phyloP scores from a whole-genome alignment of 2,329 filamentous ascomycete species.

The Shiraia bambusicola region DNA sequence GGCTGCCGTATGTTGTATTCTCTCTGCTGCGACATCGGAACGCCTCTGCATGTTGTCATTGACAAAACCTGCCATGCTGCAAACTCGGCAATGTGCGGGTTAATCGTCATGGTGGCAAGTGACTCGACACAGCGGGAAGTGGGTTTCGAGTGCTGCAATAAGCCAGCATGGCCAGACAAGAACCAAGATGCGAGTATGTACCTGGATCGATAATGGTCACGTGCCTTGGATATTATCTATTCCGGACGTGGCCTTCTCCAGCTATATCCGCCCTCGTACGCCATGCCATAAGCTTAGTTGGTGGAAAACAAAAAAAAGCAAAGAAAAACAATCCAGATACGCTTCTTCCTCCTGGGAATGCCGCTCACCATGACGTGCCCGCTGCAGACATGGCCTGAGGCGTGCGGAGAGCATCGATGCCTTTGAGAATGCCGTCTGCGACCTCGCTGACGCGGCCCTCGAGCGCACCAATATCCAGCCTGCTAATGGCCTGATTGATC shows the following conservation, averaged over 20 bases:
- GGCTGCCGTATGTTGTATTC: neutral
- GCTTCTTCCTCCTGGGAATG: neutral
- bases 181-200: too few relatives aligned
- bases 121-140: conserved; percentile 17
- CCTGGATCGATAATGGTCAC: too few relatives aligned
- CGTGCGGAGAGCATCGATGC: conserved; percentile 30
- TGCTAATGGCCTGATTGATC: conserved; percentile 66
- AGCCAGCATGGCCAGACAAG: too few relatives aligned
- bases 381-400: conserved; percentile 7
- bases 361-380: neutral
- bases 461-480: conserved; percentile 64
- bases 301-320: neutral
- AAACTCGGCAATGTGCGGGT: conserved; percentile 24
- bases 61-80: too few relatives aligned
- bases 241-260: conserved; percentile 27
- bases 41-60: too few relatives aligned
- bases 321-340: neutral
- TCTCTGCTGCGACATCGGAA: conserved; percentile 1
- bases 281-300: conserved; percentile 7
- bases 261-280: conserved; percentile 24
- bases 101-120: conserved; percentile 21
- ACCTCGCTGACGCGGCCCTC: conserved; percentile 62
- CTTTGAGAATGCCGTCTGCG: conserved; percentile 38
- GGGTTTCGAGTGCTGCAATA: conserved; percentile 17
- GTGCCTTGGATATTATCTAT: too few relatives aligned